phyloP scores from a whole-genome alignment of 495 filamentous ascomycete species.

The Penicillium mononematosum region DNA sequence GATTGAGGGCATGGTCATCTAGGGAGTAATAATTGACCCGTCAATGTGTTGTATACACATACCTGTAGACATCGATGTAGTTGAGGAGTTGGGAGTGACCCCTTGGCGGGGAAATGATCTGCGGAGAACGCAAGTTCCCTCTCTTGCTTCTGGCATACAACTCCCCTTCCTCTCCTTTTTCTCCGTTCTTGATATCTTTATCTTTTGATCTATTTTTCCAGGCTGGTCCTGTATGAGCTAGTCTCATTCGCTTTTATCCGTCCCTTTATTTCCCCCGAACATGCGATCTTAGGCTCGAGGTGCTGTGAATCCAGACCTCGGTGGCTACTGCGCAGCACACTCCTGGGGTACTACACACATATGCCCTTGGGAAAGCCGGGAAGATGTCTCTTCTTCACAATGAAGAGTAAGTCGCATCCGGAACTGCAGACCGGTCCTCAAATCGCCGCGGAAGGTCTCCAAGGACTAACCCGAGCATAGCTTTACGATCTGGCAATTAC shows the following conservation, averaged over 20 bases:
- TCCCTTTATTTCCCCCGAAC: conserved; percentile 16
- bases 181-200: conserved; percentile 13
- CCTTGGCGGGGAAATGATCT: conserved; percentile 31
- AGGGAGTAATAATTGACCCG: neutral
- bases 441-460: conserved; percentile 2
- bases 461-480: conserved; percentile 45
- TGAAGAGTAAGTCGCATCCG: conserved; percentile 72
- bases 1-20: neutral
- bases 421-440: conserved; percentile 3
- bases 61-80: neutral
- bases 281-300: conserved; percentile 15
- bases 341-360: conserved; percentile 3
- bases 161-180: conserved; percentile 5
- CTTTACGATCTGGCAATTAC: conserved; percentile 90
- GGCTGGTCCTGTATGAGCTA: conserved; percentile 41
- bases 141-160: conserved; percentile 11
- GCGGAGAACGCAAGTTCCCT: conserved; percentile 25
- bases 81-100: neutral
- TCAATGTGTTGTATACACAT: neutral
- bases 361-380: neutral
- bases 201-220: conserved; percentile 20
- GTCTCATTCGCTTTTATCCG: conserved; percentile 14
- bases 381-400: conserved; percentile 93
- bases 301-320: conserved; percentile 8
- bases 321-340: conserved; percentile 7